phyloP scores from a whole-genome alignment of 2,329 filamentous ascomycete genomes.

The Verticillium alfalfae region DNA sequence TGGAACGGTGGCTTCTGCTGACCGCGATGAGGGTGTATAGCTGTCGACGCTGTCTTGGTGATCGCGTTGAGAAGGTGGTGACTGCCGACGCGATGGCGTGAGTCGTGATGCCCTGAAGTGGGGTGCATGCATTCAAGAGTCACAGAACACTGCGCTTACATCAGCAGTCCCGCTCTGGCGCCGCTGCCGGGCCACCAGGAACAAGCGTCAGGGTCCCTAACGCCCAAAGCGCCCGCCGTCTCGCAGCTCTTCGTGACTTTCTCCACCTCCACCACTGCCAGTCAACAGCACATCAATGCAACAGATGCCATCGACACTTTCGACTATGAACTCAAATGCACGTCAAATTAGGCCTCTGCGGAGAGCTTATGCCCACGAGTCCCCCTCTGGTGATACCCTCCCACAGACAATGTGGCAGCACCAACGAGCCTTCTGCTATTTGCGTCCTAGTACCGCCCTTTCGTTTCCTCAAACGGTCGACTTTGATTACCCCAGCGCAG shows the following conservation, averaged over 20 bases:
- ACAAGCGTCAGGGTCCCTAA: background rate
- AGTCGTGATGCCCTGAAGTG: background rate
- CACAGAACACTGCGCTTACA: background rate
- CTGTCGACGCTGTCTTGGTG: background rate
- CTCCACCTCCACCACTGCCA: background rate
- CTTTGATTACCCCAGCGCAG: background rate
- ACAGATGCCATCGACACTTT: background rate
- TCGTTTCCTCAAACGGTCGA: background rate
- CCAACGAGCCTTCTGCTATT: background rate
- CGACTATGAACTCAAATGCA: background rate
- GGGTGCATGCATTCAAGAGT: background rate
- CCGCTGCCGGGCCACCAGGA: background rate
- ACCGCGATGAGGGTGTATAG: background rate
- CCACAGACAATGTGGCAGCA: background rate
- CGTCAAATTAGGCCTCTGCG: too few species aligned
- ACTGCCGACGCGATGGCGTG: background rate
- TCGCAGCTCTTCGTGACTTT: background rate
- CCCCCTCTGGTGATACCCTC: background rate
- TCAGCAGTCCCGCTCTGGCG: background rate
- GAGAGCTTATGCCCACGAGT: background rate
- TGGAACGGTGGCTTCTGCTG: background rate
- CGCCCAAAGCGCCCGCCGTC: background rate
- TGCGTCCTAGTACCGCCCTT: background rate
- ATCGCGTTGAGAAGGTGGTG: background rate
- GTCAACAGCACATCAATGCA: background rate